phyloP scores from a whole-genome alignment of 2,329 filamentous ascomycete species.

The Mollisia scopiformis region DNA sequence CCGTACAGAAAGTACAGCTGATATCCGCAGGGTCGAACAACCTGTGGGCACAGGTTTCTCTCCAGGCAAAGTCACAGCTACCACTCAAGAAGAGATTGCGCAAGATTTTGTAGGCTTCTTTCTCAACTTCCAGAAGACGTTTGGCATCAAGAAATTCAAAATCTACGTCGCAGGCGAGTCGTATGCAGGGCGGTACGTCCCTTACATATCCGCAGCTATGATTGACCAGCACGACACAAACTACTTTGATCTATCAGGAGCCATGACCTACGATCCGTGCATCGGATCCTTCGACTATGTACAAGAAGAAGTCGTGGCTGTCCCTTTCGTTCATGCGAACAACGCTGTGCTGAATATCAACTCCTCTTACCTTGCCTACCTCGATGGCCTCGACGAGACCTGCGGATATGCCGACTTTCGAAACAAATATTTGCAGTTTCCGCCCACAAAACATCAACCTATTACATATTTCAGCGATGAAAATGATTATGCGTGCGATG shows the following conservation, averaged over 20 bases:
- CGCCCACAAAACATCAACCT: constrained; percentile 39
- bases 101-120: constrained; percentile 52
- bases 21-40: constrained; percentile 52
- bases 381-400: constrained; percentile 43
- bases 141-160: constrained; percentile 53
- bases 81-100: constrained; percentile 48
- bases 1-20: too few relatives aligned
- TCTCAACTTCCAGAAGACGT: constrained; percentile 58
- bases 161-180: constrained; percentile 58
- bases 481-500: constrained; percentile 38
- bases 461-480: constrained; percentile 29
- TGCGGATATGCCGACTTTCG: constrained; percentile 50
- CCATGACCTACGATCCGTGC: constrained; percentile 27
- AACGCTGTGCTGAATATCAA: constrained; percentile 48
- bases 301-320: constrained; percentile 38
- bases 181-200: constrained; percentile 56
- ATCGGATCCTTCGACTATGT: constrained; percentile 22
- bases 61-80: constrained; percentile 30
- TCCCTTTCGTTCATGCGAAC: constrained; percentile 39
- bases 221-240: constrained; percentile 49
- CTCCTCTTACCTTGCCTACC: constrained; percentile 41
- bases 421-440: constrained; percentile 48
- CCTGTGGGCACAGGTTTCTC: constrained; percentile 41
- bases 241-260: constrained; percentile 51
- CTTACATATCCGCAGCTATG: constrained; percentile 58